Evolutionary conservation across 1,139 yeast species (phyloP), one percentile per base, ranked within the genome.

Genomic region (Waltiozyma sp.): DNA sequence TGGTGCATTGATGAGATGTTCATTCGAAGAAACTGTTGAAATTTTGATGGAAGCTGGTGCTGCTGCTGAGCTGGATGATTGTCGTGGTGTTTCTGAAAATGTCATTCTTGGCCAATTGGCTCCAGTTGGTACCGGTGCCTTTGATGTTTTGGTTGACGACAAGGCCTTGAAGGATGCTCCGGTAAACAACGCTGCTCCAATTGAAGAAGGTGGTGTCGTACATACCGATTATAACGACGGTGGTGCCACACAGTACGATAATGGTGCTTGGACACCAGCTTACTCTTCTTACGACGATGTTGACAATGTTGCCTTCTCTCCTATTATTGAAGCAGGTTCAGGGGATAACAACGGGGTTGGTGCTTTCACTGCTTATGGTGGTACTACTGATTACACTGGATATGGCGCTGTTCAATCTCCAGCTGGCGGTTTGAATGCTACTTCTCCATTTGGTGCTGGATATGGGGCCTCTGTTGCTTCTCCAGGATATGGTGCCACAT

Each of bases 21-120:
- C 98, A 42, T 93, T 93, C 70, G 99, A 93, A 69, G 98, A 93
- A 65, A 93, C 99, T 2, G 98, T 91, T 37, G 98, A 93, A 68
- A 91, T 93, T 59, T 70, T 93, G 60, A 78, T 93, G 56, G 98
- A 93, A 60, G 99, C 99, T 35, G 98, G 96, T 61, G 95, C 97
- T 4, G 79, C 94, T 38, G 98, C 98, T 19, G 98, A 93, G 62
- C 70, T 91, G 50, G 99, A 93, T 68, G 97, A 91, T 55, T 93
- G 98, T 66, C 85, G 89, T 56, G 99, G 99, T 72, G 95, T 93
- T 49, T 91, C 98, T 39, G 97, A 93, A 63, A 93, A 91, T 61
- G 95, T 93, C 47, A 86, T 93, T 73, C 76, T 93, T 59, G 99
- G 99, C 43, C 98, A 93, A 72, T 77, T 91, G 76, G 97, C 98